Percentiles rank a stretch among this genome's conserved stretches.
These are phyloP conservation scores for Cenchrus americanus DNA, from an alignment of 176 grass and related monocot genomes.

Conservation along the genomic window DNA sequence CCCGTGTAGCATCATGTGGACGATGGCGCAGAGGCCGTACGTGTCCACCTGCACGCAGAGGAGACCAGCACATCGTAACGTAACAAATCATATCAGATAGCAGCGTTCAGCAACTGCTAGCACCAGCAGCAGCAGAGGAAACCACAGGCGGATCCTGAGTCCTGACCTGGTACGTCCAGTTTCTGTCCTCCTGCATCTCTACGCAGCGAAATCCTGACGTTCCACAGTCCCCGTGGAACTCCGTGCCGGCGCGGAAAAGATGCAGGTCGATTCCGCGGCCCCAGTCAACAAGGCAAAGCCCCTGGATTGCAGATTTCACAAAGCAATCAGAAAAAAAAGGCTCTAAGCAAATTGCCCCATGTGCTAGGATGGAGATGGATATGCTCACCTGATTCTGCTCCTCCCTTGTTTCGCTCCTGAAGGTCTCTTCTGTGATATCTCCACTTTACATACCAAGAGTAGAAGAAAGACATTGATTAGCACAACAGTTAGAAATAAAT, in stretches of 20 bases:
- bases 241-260: constrained; percentile 59
- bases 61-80: not conserved
- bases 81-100: not conserved
- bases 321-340: constrained; percentile 9
- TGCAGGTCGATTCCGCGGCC: constrained; percentile 81
- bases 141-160: not conserved
- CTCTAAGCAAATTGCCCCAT: not conserved
- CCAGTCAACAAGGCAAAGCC: constrained; percentile 91
- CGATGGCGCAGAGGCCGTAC: constrained; percentile 79
- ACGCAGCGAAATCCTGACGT: constrained; percentile 88
- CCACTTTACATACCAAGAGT: constrained; percentile 52
- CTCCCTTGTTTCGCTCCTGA: constrained; percentile 60
- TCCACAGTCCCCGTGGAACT: constrained; percentile 66
- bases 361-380: constrained; percentile 20
- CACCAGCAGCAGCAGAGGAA: not conserved
- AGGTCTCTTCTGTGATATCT: constrained; percentile 67
- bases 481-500: not conserved
- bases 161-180: constrained; percentile 80
- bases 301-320: constrained; percentile 62
- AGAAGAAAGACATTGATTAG: constrained; percentile 33
- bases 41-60: constrained; percentile 60
- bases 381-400: constrained; percentile 67
- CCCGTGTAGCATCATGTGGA: constrained; percentile 93
- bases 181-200: constrained; percentile 77
- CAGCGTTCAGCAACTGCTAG: too few species aligned